phyloP scores from a whole-genome alignment of 495 filamentous ascomycete genomes.

The Xylaria venustula region DNA sequence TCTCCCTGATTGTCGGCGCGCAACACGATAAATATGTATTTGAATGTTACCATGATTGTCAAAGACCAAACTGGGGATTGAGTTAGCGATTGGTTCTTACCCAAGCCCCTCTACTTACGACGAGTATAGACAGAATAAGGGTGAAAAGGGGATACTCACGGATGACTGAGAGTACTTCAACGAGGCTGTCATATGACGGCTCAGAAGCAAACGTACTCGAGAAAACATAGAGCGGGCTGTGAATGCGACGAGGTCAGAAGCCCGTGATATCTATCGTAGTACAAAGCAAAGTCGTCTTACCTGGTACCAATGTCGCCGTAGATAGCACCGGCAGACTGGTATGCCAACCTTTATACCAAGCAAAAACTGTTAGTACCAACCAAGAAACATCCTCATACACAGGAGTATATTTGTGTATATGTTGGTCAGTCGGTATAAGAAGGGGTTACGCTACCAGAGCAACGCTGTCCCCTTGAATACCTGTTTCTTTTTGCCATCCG shows the following conservation, averaged over 20 bases:
- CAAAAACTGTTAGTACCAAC: slow-evolving; percentile 9
- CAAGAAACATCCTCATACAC: background rate
- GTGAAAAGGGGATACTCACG: slow-evolving; percentile 14
- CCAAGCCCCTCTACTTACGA: background rate
- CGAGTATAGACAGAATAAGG: background rate
- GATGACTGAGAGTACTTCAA: slow-evolving; percentile 70
- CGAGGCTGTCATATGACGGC: slow-evolving; percentile 59
- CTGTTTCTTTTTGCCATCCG: slow-evolving; percentile 40
- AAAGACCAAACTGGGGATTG: slow-evolving; percentile 57
- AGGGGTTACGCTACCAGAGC: slow-evolving; percentile 34
- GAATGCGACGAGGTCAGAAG: background rate
- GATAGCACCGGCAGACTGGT: slow-evolving; percentile 70
- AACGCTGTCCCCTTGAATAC: slow-evolving; percentile 42
- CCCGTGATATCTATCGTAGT: background rate
- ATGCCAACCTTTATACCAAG: slow-evolving; percentile 50
- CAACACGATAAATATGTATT: slow-evolving; percentile 69
- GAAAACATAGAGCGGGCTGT: slow-evolving; percentile 65
- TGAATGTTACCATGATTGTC: slow-evolving; percentile 70
- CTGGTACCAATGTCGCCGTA: slow-evolving; percentile 77
- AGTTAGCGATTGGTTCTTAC: background rate
- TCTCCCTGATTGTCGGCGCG: slow-evolving; percentile 74
- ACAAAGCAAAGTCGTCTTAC: slow-evolving; percentile 9
- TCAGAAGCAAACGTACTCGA: slow-evolving; percentile 64
- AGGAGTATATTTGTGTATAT: background rate
- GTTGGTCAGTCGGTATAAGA: background rate